A percentile compares a stretch with the other conserved stretches of the same genome.
These are phyloP conservation scores for Cryptococcus sp. DNA, from an alignment of 1,284 basidiomycete species.

Conservation along the genomic window DNA sequence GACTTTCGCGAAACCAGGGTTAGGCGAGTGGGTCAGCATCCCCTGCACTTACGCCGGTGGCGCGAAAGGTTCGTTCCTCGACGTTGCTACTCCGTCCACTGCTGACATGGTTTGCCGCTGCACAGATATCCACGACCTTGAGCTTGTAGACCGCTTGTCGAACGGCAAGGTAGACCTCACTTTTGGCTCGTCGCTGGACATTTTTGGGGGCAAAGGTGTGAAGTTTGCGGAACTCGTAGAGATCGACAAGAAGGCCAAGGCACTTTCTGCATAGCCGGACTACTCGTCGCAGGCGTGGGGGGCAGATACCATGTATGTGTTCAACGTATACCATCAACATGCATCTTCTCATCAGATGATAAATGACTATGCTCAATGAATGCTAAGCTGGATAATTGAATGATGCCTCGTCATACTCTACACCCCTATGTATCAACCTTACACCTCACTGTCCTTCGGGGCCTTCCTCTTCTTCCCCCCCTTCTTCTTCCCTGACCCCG, in stretches of 20 bases:
- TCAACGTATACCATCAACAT: neutral
- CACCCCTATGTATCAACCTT: neutral
- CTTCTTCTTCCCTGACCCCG: slow-evolving; percentile 11
- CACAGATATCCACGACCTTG: slow-evolving; percentile 76
- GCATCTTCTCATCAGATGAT: neutral
- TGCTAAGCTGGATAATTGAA: neutral
- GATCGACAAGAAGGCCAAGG: slow-evolving; percentile 38
- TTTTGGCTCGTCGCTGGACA: slow-evolving; percentile 89
- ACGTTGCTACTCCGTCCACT: slow-evolving; percentile 3
- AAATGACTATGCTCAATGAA: neutral
- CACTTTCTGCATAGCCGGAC: slow-evolving; percentile 1
- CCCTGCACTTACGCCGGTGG: slow-evolving; percentile 97
- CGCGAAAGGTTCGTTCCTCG: slow-evolving; percentile 64
- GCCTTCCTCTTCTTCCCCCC: slow-evolving; percentile 19
- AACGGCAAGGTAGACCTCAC: slow-evolving; percentile 88
- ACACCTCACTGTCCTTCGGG: slow-evolving; percentile 7
- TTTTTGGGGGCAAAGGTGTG: slow-evolving; percentile 74
- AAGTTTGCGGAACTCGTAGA: slow-evolving; percentile 66
- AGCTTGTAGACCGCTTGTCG: slow-evolving; percentile 76
- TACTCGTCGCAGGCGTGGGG: neutral
- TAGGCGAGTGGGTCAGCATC: slow-evolving; percentile 87
- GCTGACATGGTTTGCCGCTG: neutral
- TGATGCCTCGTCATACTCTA: neutral
- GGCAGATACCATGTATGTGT: neutral
- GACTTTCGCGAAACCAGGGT: slow-evolving; percentile 55